Conservation (phyloP, 306 rosid species). For the Trifolium pratense region DNA sequence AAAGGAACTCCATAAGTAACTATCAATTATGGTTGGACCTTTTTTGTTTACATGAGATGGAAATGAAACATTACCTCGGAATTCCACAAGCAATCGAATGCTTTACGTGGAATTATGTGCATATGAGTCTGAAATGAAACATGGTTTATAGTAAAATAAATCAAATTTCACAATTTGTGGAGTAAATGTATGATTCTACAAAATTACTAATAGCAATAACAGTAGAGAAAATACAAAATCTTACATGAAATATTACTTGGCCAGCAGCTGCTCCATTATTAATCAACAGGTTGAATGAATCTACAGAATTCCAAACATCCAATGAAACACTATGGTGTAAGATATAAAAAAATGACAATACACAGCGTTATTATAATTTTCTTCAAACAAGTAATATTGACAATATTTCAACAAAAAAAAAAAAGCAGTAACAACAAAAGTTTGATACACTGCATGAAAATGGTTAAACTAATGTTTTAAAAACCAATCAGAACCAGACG, state of each 20-base stretch:
- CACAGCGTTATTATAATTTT: background rate
- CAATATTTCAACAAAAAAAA: background rate
- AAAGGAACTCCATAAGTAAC: too few relatives aligned
- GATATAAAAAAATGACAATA: constrained; percentile 12
- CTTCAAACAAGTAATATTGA: constrained; percentile 16
- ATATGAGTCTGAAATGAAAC: constrained; percentile 82
- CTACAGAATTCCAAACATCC: constrained; percentile 57
- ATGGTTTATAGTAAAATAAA: constrained; percentile 39
- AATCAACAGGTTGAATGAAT: constrained; percentile 89
- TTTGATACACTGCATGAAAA: constrained; percentile 22
- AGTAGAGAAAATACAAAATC: constrained; percentile 38
- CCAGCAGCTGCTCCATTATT: constrained; percentile 94
- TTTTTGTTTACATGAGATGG: background rate
- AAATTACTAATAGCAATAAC: background rate
- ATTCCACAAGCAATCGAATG: constrained; percentile 79
- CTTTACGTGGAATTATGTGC: constrained; percentile 93
- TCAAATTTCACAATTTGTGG: constrained; percentile 22
- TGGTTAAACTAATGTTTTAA: background rate
- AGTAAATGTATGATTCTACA: constrained; percentile 18
- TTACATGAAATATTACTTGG: constrained; percentile 96
- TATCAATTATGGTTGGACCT: too few relatives aligned
- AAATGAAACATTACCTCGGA: constrained; percentile 71
- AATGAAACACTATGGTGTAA: constrained; percentile 20
- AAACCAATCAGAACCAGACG: background rate
- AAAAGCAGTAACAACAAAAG: constrained; percentile 1